These are phyloP conservation scores for Phtheirospermum japonicum DNA, from an alignment of 257 asterid species.

Conservation along the genomic window DNA sequence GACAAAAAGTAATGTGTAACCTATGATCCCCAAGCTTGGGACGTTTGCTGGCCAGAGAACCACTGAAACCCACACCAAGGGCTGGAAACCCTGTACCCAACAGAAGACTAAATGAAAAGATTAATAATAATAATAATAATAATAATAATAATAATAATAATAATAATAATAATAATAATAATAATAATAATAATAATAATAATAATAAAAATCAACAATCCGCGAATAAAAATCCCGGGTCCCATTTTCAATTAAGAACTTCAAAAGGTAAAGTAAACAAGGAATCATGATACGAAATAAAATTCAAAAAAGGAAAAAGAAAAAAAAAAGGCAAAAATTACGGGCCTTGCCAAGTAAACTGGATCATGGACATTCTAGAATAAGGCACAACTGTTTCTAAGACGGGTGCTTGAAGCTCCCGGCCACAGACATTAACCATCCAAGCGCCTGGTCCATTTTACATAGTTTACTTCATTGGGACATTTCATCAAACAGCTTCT, in stretches of 20 bases:
- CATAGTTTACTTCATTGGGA: constrained; percentile 17
- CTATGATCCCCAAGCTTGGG: constrained; percentile 94
- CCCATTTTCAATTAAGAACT: not conserved
- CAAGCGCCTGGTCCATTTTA: constrained; percentile 62
- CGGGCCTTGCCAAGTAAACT: constrained; percentile 81
- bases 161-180: too few relatives aligned
- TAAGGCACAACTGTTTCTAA: constrained; percentile 80
- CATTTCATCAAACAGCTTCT: constrained; percentile 36
- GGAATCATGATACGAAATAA: too few relatives aligned
- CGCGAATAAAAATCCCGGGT: not conserved
- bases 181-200: too few relatives aligned
- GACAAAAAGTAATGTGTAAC: constrained; percentile 33
- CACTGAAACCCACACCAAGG: constrained; percentile 88
- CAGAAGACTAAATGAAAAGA: constrained; percentile 21
- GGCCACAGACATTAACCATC: constrained; percentile 90
- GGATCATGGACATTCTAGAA: constrained; percentile 83
- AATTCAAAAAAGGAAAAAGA: not conserved
- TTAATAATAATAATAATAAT: too few relatives aligned
- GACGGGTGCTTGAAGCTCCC: constrained; percentile 81
- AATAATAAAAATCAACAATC: too few relatives aligned
- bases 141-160: too few relatives aligned
- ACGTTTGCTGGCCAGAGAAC: constrained; percentile 69
- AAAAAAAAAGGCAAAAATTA: not conserved
- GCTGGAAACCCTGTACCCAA: constrained; percentile 57
- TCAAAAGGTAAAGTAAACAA: too few relatives aligned